These are phyloP conservation scores for Calonectria ilicicola DNA, from an alignment of 2,329 filamentous ascomycete genomes.

Conservation along the genomic window DNA sequence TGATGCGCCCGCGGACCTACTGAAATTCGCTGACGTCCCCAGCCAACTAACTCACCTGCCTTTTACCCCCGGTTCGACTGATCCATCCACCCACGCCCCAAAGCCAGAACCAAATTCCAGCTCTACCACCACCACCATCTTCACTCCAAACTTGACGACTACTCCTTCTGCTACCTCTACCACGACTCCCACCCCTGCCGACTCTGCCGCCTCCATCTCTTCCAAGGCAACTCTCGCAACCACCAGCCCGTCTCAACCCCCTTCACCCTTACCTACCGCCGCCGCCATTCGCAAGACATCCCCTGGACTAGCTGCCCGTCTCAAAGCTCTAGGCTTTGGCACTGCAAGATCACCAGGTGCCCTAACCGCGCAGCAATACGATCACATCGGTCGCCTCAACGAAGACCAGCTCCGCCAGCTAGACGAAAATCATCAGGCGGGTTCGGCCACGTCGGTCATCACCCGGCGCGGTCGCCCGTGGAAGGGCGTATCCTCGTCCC, in stretches of 20 bases:
- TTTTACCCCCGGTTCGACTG: conserved; percentile 44
- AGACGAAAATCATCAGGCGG: conserved; percentile 74
- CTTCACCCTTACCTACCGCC: conserved; percentile 43
- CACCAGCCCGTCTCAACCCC: conserved; percentile 38
- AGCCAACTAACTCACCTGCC: conserved; percentile 41
- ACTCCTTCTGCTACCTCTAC: conserved; percentile 33
- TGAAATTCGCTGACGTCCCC: conserved; percentile 46
- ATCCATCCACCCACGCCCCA: conserved; percentile 39
- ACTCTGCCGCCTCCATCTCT: conserved; percentile 37
- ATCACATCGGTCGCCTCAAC: conserved; percentile 74
- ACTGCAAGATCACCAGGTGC: conserved; percentile 52
- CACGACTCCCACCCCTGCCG: conserved; percentile 26
- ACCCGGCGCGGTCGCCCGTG: conserved; percentile 78
- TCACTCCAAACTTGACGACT: conserved; percentile 28
- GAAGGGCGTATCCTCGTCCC: conserved; percentile 67
- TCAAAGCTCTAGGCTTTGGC: conserved; percentile 74
- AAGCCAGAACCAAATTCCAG: conserved; percentile 39
- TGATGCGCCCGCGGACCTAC: conserved; percentile 41
- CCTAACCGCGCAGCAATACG: conserved; percentile 45
- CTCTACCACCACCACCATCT: conserved; percentile 32
- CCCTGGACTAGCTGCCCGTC: conserved; percentile 72
- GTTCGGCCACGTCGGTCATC: conserved; percentile 62
- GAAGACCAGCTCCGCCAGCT: conserved; percentile 77
- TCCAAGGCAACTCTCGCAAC: conserved; percentile 35
- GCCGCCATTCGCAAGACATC: conserved; percentile 67